Evolutionary conservation across 495 filamentous ascomycete species (phyloP).

Genomic region (Neurospora sp.): DNA sequence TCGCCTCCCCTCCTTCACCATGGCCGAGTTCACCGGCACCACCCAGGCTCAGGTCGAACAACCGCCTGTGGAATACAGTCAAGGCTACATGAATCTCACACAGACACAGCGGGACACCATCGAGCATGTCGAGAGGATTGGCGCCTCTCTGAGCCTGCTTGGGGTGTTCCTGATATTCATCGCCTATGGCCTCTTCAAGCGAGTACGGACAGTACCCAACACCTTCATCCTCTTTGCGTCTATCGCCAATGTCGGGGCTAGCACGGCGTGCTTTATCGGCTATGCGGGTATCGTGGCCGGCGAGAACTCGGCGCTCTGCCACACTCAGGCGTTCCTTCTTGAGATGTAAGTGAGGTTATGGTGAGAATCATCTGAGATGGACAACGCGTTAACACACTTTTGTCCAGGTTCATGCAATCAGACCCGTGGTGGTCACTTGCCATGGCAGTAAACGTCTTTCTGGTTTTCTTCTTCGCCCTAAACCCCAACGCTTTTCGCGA

Average conservation of each 20-base stretch:
- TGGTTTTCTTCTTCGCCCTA: conserved; percentile 70
- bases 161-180: conserved; percentile 61
- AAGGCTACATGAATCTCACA: conserved; percentile 25
- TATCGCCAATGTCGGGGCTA: conserved; percentile 71
- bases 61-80: background rate
- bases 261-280: conserved; percentile 64
- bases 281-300: conserved; percentile 44
- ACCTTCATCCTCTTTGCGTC: conserved; percentile 75
- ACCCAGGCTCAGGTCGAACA: background rate
- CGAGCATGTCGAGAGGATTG: conserved; percentile 34
- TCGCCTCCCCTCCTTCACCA: background rate
- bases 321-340: conserved; percentile 69
- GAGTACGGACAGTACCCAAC: conserved; percentile 68
- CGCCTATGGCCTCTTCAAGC: conserved; percentile 50
- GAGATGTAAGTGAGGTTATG: conserved; percentile 31
- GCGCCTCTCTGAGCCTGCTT: conserved; percentile 51
- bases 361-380: background rate
- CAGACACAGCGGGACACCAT: conserved; percentile 18
- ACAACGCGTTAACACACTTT: background rate
- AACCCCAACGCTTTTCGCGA: conserved; percentile 52
- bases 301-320: conserved; percentile 48
- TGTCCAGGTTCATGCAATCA: conserved; percentile 45
- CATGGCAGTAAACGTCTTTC: conserved; percentile 80
- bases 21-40: background rate
- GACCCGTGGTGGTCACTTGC: conserved; percentile 54